Conservation (phyloP, 176 grass and related monocot species). For the Eragrostis curvula region DNA sequence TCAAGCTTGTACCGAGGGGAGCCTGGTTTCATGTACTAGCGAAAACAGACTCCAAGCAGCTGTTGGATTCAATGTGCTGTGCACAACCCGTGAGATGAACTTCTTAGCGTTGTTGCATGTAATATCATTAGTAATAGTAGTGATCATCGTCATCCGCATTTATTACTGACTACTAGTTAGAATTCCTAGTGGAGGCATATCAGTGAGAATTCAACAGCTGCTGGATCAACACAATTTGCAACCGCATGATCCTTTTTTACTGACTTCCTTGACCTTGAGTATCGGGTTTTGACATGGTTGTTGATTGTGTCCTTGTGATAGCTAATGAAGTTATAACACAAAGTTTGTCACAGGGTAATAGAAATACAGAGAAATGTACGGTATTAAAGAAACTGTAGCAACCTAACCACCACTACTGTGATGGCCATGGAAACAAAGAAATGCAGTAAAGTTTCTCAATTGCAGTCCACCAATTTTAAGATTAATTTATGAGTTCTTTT, state of each 20-base stretch:
- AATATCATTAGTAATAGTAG: not conserved
- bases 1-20: too few relatives aligned
- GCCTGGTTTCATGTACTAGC: too few relatives aligned
- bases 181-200: not conserved
- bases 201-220: not conserved
- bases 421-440: not conserved
- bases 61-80: not conserved
- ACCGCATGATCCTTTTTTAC: too few relatives aligned
- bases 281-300: constrained; percentile 25
- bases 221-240: not conserved
- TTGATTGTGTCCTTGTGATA: not conserved
- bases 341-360: not conserved
- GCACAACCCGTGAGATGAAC: not conserved
- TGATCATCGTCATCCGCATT: not conserved
- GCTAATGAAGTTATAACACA: not conserved
- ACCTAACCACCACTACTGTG: not conserved
- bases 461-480: not conserved
- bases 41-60: too few relatives aligned
- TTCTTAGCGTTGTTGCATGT: not conserved
- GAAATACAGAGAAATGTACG: not conserved
- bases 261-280: not conserved
- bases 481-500: not conserved
- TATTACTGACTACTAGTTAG: not conserved
- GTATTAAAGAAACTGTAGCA: not conserved
- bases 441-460: not conserved